Percentiles rank a stretch among this genome's conserved stretches.
Conservation (phyloP, 2,329 filamentous ascomycete genomes). For the Cercospora sp. region DNA sequence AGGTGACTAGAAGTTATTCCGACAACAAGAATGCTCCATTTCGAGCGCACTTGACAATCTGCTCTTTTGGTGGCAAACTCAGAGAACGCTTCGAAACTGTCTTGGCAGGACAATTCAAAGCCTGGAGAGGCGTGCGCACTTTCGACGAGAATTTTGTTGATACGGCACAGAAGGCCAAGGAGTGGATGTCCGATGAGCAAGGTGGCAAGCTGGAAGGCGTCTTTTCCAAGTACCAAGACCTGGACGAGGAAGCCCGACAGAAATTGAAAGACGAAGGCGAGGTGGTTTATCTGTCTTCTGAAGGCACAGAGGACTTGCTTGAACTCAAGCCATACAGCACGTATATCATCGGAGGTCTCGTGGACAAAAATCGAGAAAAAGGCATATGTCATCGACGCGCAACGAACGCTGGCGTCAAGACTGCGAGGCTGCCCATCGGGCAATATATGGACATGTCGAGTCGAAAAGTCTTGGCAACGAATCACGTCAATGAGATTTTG, state of each 20-base stretch:
- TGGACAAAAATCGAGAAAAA: conserved; percentile 96
- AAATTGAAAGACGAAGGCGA: conserved; percentile 46
- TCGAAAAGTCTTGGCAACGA: conserved; percentile 83
- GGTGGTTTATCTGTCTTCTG: conserved; percentile 86
- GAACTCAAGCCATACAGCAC: conserved; percentile 82
- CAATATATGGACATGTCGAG: conserved; percentile 90
- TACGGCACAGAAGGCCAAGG: conserved; percentile 65
- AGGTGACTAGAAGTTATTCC: conserved; percentile 85
- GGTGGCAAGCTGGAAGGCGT: conserved; percentile 33
- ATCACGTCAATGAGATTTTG: conserved; percentile 98
- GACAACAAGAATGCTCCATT: conserved; percentile 73
- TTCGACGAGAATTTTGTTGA: conserved; percentile 71
- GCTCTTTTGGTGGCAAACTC: conserved; percentile 73
- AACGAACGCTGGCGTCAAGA: conserved; percentile 71
- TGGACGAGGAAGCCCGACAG: conserved; percentile 21
- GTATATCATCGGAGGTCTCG: conserved; percentile 90
- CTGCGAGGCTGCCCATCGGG: conserved; percentile 90
- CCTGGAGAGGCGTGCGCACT: conserved; percentile 79
- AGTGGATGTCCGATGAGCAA: conserved; percentile 62
- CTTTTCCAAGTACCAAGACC: conserved; percentile 29
- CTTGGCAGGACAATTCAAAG: conserved; percentile 67
- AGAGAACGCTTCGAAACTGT: conserved; percentile 77
- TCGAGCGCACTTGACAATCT: conserved; percentile 71
- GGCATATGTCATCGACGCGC: conserved; percentile 87
- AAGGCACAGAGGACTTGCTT: conserved; percentile 82